phyloP scores from a whole-genome alignment of 257 asterid species.

The Cordia subcordata region DNA sequence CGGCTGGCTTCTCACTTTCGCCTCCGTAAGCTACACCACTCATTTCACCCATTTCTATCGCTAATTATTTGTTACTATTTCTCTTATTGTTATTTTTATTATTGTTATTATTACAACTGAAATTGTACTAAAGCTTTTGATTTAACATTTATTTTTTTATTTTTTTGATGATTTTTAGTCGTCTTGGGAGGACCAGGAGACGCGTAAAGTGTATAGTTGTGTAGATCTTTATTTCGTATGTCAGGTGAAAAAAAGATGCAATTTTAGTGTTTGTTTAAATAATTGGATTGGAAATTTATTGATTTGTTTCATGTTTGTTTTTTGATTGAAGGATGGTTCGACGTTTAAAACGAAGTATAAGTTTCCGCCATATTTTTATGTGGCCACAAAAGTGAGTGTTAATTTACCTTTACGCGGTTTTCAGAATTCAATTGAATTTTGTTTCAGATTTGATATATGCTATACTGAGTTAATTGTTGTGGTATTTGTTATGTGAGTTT shows the following conservation, averaged over 20 bases:
- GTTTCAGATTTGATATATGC: no score
- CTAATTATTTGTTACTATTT: not conserved
- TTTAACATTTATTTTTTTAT: constrained; percentile 5
- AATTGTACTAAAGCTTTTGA: no score
- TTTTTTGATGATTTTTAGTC: constrained; percentile 38
- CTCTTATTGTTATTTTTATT: not conserved
- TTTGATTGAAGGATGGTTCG: constrained; percentile 82
- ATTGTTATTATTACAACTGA: constrained; percentile 6
- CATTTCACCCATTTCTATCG: constrained; percentile 1
- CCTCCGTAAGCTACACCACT: constrained; percentile 51
- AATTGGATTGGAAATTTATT: not conserved
- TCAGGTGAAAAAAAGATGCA: constrained; percentile 45
- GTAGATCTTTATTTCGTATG: constrained; percentile 92
- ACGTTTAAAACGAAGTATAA: constrained; percentile 79
- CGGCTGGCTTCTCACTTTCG: constrained; percentile 91
- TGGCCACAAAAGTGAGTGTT: constrained; percentile 73
- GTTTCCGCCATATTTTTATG: constrained; percentile 94
- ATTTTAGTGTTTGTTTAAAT: not conserved
- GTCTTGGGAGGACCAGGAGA: constrained; percentile 90
- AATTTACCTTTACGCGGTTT: not conserved
- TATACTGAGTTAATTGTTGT: constrained; percentile 10
- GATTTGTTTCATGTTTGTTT: constrained; percentile 8
- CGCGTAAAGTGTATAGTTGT: constrained; percentile 79
- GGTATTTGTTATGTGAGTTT: constrained; percentile 13
- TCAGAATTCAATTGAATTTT: not conserved